phyloP scores from a whole-genome alignment of 1,139 yeast genomes.

The Yamadazyma trypodendri region DNA sequence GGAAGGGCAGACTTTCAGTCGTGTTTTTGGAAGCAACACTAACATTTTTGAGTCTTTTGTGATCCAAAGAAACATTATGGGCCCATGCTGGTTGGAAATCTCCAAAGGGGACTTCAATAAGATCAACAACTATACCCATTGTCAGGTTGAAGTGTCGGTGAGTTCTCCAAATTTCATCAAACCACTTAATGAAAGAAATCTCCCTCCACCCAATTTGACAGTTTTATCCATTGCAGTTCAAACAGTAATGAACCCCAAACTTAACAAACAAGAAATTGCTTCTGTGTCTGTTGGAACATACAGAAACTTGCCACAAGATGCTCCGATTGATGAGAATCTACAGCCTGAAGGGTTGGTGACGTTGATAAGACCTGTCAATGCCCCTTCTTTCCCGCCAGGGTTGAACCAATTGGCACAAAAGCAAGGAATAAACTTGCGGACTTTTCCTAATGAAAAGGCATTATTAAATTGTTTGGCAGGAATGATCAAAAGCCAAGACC shows the following conservation, averaged over 20 bases:
- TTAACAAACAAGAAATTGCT: conserved; percentile 82
- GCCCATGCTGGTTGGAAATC: conserved; percentile 94
- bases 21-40: conserved; percentile 77
- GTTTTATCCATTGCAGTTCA: conserved; percentile 77
- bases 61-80: conserved; percentile 81
- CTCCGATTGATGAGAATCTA: conserved; percentile 56
- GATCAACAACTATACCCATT: conserved; percentile 72
- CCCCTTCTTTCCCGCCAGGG: conserved; percentile 69
- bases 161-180: conserved; percentile 47
- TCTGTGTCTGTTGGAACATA: conserved; percentile 76
- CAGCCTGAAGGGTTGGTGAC: conserved; percentile 62
- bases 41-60: conserved; percentile 84
- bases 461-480: conserved; percentile 74
- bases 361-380: conserved; percentile 71
- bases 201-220: conserved; percentile 60
- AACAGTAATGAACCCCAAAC: conserved; percentile 68
- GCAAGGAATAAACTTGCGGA: conserved; percentile 46
- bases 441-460: conserved; percentile 71
- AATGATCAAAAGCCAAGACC: conserved; percentile 69
- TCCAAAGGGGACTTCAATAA: conserved; percentile 59
- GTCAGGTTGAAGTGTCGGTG: conserved; percentile 71
- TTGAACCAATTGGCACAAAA: conserved; percentile 57
- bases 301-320: conserved; percentile 67
- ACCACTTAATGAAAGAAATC: conserved; percentile 48
- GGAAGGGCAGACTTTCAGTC: conserved; percentile 74